These are phyloP conservation scores for Clarireedia sp. DNA, from an alignment of 2,329 filamentous ascomycete species.

Conservation along the genomic window DNA sequence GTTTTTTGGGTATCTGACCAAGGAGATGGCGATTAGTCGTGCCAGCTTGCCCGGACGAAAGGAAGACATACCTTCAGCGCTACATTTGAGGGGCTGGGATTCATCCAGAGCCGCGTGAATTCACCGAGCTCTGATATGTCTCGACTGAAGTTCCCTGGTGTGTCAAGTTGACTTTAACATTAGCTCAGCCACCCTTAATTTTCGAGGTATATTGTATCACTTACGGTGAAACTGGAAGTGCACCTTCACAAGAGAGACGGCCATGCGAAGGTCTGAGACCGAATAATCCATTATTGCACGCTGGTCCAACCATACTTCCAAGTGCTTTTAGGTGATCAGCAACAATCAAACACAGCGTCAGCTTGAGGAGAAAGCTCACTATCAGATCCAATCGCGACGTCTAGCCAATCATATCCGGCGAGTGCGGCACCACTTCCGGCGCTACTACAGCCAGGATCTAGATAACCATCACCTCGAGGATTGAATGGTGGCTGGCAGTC, in stretches of 20 bases:
- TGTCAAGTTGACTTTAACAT: slow-evolving; percentile 15
- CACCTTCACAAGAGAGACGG: slow-evolving; percentile 9
- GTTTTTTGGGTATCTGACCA: not conserved
- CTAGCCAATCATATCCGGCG: slow-evolving; percentile 39
- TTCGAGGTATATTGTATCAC: not conserved
- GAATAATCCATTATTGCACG: slow-evolving; percentile 15
- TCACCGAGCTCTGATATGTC: slow-evolving; percentile 9
- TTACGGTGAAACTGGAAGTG: slow-evolving; percentile 13
- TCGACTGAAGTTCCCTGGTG: slow-evolving; percentile 15
- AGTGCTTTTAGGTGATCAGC: not conserved
- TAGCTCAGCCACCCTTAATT: not conserved
- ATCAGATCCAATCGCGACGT: slow-evolving; percentile 41
- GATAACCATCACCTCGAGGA: slow-evolving; percentile 38
- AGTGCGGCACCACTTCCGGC: slow-evolving; percentile 36
- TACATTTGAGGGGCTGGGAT: not conserved
- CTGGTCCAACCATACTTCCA: slow-evolving; percentile 19
- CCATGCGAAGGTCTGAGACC: slow-evolving; percentile 14
- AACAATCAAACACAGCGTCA: not conserved
- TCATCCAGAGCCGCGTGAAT: not conserved
- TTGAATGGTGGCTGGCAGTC: slow-evolving; percentile 33
- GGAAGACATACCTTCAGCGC: not conserved
- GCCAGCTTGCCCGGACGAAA: not conserved
- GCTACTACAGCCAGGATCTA: slow-evolving; percentile 39
- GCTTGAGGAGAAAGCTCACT: slow-evolving; percentile 18
- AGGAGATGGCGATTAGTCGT: not conserved